Base-by-base conservation (phyloP, 208 protist species). In the Endotrypanum monterogeii region DNA sequence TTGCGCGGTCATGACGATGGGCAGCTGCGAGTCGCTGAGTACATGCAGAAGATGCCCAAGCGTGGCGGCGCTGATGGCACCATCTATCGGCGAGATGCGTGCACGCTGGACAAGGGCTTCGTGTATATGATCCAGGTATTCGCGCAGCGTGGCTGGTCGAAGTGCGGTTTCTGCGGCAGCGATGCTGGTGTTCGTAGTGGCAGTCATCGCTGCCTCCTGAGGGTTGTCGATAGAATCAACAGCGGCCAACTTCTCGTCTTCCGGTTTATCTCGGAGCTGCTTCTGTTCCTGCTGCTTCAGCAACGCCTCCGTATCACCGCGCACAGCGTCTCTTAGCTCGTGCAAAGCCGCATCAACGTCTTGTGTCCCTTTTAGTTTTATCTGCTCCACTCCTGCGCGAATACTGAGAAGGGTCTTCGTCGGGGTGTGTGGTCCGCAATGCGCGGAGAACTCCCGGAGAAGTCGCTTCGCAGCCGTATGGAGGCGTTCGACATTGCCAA, bases 381-480 rank as follows among this genome's bases (percentile, higher is more conserved):
- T 66, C 9, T 99, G 86, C n/a, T 99, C 87, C 73, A 99, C 97
- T 79, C 99, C 99, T 6, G 86, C 90, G 76, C 99, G 98, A 76
- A 99, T 98, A 51, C 94, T 80, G 44, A 97, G 93, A 85, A 99
- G 98, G 7, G 87, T 98, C 87, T 99, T 98, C 5, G 99, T 63
- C 80, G 99, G 99, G 20, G 96, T 98, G 80, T 94, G 50, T 28
- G 67, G 52, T 25, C 70, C 56, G 30, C 62, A 66, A 37, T 67
- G 65, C 4, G 30, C 48, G 39, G 70, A 76, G 65, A 80, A 99
- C 84, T 99, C 99, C 69, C 96, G 85, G 28, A 99, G 87, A 72
- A 99, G 99, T 62, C 99, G 90, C 70, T 93, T 87, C 56, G 99
- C 99, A 67, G 97, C 92, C 4, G 96, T 99, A 81, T 99, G 96